Evolutionary conservation across 225 moss, liverwort and hornwort genomes (phyloP), one percentile per base, ranked within the genome.

Genomic region (Pseudisothecium myosuroides): DNA sequence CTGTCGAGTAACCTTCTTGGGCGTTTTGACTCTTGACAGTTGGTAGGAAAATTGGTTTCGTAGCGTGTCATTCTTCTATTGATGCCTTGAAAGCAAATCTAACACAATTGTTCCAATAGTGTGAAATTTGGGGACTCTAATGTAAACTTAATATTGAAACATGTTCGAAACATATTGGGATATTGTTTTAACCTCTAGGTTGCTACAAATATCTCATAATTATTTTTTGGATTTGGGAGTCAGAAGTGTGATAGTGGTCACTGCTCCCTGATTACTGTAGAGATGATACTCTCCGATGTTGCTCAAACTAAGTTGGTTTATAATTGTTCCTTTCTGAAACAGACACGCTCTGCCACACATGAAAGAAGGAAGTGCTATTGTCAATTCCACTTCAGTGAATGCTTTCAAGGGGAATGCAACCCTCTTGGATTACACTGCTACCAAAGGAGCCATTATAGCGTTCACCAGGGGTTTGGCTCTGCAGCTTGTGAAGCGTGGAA

Each of bases 371-470:
- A 93, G 95, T 54, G 26, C 87, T 54, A 96, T 98, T 54, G 93
- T 98, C 18, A 95, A 95, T 80, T 93, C 97, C 24, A 95, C 97
- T 34, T 96, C 96, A 5, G 88, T 98, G 58, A 97, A 95, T 85
- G 98, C 98, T 17, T 97, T 95, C 82, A 98, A 96, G 85, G 98
- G 98, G 2, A 98, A 97, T 47, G 87, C 95, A 6, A 80, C 92
- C 2, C 92, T 98, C 55, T 77, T 98, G 82, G 96, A 98, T 88
- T 98, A 98, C 79, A 97, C 97, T n/a, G 87, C 98, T 22, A 97
- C 97, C 41, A 97, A 98, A 86, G 98, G 98, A 79, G 98, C 98
- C 16, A 97, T 98, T 23, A 69, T 96, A 2, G 96, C 96, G 50
- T 98, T 98, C 89, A 95, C 95, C 27, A 83, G 97, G 74, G 92